These are phyloP conservation scores for Saxophila tyrrhenica DNA, from an alignment of 495 filamentous ascomycete genomes.

Conservation along the genomic window DNA sequence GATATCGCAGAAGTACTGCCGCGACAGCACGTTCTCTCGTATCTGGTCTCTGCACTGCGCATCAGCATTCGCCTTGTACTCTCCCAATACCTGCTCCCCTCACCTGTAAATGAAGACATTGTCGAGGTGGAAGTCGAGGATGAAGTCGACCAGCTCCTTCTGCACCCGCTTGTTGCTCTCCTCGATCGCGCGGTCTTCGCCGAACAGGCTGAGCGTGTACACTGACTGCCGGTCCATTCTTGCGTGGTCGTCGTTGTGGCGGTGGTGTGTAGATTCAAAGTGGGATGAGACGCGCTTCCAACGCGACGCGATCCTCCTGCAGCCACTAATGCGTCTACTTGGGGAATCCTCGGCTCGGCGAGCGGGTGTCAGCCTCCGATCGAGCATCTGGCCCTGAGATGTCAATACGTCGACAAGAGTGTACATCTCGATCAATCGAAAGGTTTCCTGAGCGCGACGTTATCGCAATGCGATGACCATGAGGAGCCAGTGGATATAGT, in stretches of 20 bases:
- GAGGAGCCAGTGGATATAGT: too few species aligned
- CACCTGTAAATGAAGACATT: slow-evolving; percentile 94
- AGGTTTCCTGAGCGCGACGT: too few species aligned
- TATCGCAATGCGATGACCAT: too few species aligned
- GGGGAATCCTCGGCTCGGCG: too few species aligned
- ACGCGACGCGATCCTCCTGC: slow-evolving; percentile 2
- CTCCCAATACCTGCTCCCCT: too few species aligned
- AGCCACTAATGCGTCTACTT: too few species aligned
- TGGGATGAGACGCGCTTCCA: slow-evolving; percentile 35
- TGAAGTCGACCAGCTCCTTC: slow-evolving; percentile 56
- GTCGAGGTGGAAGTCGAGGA: slow-evolving; percentile 89
- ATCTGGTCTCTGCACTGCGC: slow-evolving; percentile 68
- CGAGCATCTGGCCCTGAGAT: too few species aligned
- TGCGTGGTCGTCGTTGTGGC: background rate
- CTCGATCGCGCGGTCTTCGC: slow-evolving; percentile 43
- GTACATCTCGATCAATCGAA: too few species aligned
- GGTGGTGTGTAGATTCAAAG: slow-evolving; percentile 8
- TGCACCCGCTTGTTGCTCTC: slow-evolving; percentile 38
- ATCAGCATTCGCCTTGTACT: slow-evolving; percentile 8
- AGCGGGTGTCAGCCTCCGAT: too few species aligned
- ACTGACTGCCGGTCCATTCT: slow-evolving; percentile 81
- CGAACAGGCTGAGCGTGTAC: slow-evolving; percentile 70
- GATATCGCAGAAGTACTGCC: slow-evolving; percentile 93
- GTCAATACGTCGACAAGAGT: too few species aligned
- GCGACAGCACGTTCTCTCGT: slow-evolving; percentile 86